Base-by-base conservation (phyloP, 2,329 filamentous ascomycete species). In the Sclerotinia glacialis region DNA sequence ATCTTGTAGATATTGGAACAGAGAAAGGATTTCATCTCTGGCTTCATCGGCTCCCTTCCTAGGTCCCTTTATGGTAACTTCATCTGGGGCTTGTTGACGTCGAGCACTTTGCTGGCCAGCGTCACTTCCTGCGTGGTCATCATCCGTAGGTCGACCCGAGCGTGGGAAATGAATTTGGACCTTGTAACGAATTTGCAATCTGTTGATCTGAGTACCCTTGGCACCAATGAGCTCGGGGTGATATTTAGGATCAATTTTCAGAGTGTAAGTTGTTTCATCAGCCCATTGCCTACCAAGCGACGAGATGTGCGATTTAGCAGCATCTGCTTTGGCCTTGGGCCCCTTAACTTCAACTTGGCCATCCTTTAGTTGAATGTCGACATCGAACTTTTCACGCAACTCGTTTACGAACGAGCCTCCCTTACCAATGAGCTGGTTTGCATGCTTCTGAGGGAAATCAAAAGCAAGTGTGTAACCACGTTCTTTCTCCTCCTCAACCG, bases 301-400 rank as follows among this genome's bases (percentile, higher is more conserved):
- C 70, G 88, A 82, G 72, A 99, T 97, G 75, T 97, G 88, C 49
- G 88, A 81, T 78, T 91, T 95, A 70, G 92, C 92, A 60, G 88
- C 87, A 77, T 97, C 93, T 1, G 93, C 92, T 83, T 98, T 98
- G 61, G 92, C 92, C 80, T 96, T 92, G 60, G 95, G 94, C 34
- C 96, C 95, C 82, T 96, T 97, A 73, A 99, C 87, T 78, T 97
- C 92, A 60, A 98, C 92, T 79, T 93, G 93, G 71, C 95, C 95
- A 74, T 97, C 92, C 72, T 96, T 89, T 49, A 98, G 89, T 79
- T 97, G 93, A 69, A 99, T 89, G 67, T 89, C 86, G 6, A 89
- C 87, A 67, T 89, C 86, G 68, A 88, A 89, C 70, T 85, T 85
- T 69, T 89, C 87, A 56, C 86, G 83, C 47, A 90, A 79, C 72